Evolutionary conservation across 805 yeast species (phyloP), one percentile per base, ranked within the genome.

Genomic region (Candida quercuum): DNA sequence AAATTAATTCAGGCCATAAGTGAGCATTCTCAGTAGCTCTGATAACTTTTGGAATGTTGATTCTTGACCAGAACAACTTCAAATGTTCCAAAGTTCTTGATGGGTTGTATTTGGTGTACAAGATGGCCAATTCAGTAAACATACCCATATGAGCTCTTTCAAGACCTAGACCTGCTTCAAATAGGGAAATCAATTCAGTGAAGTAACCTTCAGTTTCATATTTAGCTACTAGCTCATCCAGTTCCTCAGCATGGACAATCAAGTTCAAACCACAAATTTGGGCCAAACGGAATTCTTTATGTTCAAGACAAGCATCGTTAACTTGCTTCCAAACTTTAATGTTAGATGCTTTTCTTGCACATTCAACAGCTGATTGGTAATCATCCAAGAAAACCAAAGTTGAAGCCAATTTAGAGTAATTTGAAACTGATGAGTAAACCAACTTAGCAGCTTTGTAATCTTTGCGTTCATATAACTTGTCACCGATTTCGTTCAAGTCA

Each of bases 61-160:
- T 76, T 67, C 99, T 83, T 12, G 97, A 88, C 98, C 98, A 93
- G 77, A 93, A 93, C 56, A 93, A 70, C 62, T 89, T 89, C 76
- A 93, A 74, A 66, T 93, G 98, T 65, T 93, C 98, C 87, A 86
- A 85, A 38, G 94, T 85, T 65, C 79, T 83, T 36, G 79, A 85
- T 21, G 97, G 96, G 45, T 78, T 76, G 66, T 89, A 93, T 62
- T 89, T 91, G 48, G 94, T 76, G 68, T 91, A 93, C 51, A 93
- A 71, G 33, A 86, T 73, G 17, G 98, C 96, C 52, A 93, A 74
- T 64, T 89, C 97, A 10, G 99, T 93, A 62, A 93, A 93, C 97
- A 93, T 91, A 52, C 98, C 99, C 99, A 93, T 93, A 60, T 93
- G 99, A 27, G 99, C 99, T 62, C 99, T 85, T 71, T 93, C 99